phyloP scores from a whole-genome alignment of 1,139 yeast species.

The Candida tunisiensis region DNA sequence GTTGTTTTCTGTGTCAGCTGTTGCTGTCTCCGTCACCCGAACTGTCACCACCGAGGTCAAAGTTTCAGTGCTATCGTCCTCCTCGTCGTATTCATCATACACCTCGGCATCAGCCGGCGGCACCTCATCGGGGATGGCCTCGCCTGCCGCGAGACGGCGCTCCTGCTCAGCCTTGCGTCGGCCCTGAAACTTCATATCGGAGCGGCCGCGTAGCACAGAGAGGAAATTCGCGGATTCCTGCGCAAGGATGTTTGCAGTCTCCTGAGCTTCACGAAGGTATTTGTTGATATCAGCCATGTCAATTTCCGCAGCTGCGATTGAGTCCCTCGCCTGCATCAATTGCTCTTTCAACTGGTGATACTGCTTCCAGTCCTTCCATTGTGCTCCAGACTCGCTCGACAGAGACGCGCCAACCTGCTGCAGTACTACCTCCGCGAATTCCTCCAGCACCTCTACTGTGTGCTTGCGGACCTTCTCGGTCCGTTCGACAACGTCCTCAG shows the following conservation, averaged over 20 bases:
- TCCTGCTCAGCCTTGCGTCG: constrained; percentile 6
- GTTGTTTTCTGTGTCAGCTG: too few relatives aligned
- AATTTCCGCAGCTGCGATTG: constrained; percentile 30
- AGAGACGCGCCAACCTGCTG: constrained; percentile 20
- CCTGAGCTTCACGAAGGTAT: constrained; percentile 39
- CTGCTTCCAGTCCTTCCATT: constrained; percentile 54
- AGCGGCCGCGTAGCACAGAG: constrained; percentile 60
- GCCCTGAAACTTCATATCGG: constrained; percentile 63
- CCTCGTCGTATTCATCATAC: constrained; percentile 1
- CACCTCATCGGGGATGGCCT: background rate
- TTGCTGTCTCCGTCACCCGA: background rate
- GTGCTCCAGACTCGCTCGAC: constrained; percentile 7
- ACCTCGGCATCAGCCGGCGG: background rate
- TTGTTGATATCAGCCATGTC: constrained; percentile 34
- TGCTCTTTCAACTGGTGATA: constrained; percentile 41
- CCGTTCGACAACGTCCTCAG: constrained; percentile 12
- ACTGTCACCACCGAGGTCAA: background rate
- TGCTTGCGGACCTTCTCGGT: constrained; percentile 19
- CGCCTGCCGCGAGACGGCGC: background rate
- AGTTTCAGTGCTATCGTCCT: background rate
- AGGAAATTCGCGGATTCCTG: constrained; percentile 60
- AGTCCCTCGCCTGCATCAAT: constrained; percentile 39
- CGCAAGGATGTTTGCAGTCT: constrained; percentile 40
- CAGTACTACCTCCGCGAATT: constrained; percentile 20
- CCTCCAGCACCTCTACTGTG: constrained; percentile 23